Conservation (phyloP, 352 stramenopile species). For the Phytophthora quininea region DNA sequence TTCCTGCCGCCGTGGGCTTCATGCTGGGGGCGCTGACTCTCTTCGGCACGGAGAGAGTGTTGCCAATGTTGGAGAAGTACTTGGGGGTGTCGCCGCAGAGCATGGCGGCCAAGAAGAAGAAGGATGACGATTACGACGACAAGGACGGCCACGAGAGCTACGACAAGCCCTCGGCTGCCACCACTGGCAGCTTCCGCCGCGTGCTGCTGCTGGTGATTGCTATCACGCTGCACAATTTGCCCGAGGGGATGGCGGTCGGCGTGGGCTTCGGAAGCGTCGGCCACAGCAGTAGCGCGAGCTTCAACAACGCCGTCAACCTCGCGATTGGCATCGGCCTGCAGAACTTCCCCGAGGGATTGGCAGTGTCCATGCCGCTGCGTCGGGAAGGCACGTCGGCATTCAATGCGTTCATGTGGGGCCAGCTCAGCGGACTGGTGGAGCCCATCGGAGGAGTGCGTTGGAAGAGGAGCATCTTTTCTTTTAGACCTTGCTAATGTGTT, state of each 20-base stretch:
- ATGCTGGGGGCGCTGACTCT: slow-evolving; percentile 74
- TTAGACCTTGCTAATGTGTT: neutral
- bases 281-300: slow-evolving; percentile 69
- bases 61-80: slow-evolving; percentile 65
- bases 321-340: slow-evolving; percentile 90
- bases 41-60: slow-evolving; percentile 71
- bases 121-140: slow-evolving; percentile 44
- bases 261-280: slow-evolving; percentile 90
- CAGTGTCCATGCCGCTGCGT: slow-evolving; percentile 88
- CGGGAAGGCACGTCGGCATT: slow-evolving; percentile 85
- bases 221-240: slow-evolving; percentile 92
- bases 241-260: slow-evolving; percentile 89
- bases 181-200: slow-evolving; percentile 65
- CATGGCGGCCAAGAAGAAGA: slow-evolving; percentile 33
- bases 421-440: slow-evolving; percentile 90
- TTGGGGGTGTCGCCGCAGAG: slow-evolving; percentile 42
- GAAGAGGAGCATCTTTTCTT: too few species aligned
- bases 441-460: slow-evolving; percentile 79
- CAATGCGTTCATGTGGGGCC: slow-evolving; percentile 89
- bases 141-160: slow-evolving; percentile 15
- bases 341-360: slow-evolving; percentile 91
- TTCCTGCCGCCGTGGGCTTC: slow-evolving; percentile 87
- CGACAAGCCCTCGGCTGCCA: slow-evolving; percentile 23
- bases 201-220: slow-evolving; percentile 89
- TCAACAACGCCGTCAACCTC: slow-evolving; percentile 84